A percentile compares a stretch with the other conserved stretches of the same genome.
phyloP scores from a whole-genome alignment of 2,329 filamentous ascomycete species.

The Orbilia quercus region DNA sequence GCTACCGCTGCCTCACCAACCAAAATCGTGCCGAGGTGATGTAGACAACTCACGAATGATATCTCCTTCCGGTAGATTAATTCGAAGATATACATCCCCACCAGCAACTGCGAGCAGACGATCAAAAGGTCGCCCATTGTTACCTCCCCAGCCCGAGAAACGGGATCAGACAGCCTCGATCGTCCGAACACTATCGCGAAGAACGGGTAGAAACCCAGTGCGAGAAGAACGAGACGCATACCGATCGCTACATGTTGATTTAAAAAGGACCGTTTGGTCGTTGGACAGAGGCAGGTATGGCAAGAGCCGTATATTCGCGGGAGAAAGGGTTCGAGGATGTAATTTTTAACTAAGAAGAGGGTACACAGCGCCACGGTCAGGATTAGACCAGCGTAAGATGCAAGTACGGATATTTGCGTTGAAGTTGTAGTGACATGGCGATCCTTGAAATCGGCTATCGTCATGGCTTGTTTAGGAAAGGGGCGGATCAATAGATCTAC shows the following conservation, averaged over 20 bases:
- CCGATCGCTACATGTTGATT: conserved; percentile 36
- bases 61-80: conserved; percentile 31
- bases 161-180: conserved; percentile 6
- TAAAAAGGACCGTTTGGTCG: conserved; percentile 23
- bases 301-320: conserved; percentile 1
- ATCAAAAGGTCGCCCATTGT: conserved; percentile 35
- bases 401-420: conserved; percentile 21
- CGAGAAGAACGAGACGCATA: conserved; percentile 14
- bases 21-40: conserved; percentile 44
- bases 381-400: conserved; percentile 25
- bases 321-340: conserved; percentile 28
- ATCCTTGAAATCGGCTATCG: conserved; percentile 4
- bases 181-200: conserved; percentile 29
- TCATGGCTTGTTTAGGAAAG: conserved; percentile 6
- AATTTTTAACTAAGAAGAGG: conserved; percentile 30
- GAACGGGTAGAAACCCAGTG: conserved; percentile 33
- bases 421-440: neutral
- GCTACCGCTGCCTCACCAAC: conserved; percentile 23
- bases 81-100: conserved; percentile 41
- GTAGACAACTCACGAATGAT: conserved; percentile 18
- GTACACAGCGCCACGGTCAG: conserved; percentile 20
- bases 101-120: conserved; percentile 24
- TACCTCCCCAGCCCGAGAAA: neutral
- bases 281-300: neutral
- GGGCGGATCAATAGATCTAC: neutral